Evolutionary conservation across 2,329 filamentous ascomycete species (phyloP).

Genomic region (Apiospora malaysiana): DNA sequence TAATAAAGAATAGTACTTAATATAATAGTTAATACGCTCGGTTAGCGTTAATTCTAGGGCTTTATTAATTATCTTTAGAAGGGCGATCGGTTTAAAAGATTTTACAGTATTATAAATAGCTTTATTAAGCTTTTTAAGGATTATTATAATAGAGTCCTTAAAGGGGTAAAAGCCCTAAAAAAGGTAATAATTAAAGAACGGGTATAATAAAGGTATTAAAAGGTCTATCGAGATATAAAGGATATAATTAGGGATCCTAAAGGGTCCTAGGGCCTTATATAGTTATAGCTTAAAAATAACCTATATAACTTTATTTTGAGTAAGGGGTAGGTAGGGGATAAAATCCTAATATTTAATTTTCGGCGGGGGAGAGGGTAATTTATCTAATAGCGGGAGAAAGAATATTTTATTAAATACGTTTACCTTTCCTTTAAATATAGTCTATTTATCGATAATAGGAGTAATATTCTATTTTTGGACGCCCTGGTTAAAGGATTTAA

Average conservation of each 20-base stretch:
- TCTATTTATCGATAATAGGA: neutral
- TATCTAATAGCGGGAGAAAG: neutral
- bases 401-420: neutral
- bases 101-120: too few relatives aligned
- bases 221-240: neutral
- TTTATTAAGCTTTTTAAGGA: too few relatives aligned
- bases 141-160: too few relatives aligned
- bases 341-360: neutral
- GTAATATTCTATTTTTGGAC: neutral
- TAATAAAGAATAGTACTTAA: too few relatives aligned
- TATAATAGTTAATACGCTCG: neutral
- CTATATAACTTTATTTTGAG: neutral
- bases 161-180: too few relatives aligned
- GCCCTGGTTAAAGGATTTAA: neutral
- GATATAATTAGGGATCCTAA: neutral
- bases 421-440: neutral
- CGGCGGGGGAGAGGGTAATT: neutral
- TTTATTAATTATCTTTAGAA: too few relatives aligned
- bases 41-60: neutral
- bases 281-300: neutral
- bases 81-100: neutral
- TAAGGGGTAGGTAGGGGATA: neutral
- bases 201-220: neutral
- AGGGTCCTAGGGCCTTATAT: neutral
- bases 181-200: neutral